phyloP scores from a whole-genome alignment of 1,284 basidiomycete species.

The Austroboletus niveus region DNA sequence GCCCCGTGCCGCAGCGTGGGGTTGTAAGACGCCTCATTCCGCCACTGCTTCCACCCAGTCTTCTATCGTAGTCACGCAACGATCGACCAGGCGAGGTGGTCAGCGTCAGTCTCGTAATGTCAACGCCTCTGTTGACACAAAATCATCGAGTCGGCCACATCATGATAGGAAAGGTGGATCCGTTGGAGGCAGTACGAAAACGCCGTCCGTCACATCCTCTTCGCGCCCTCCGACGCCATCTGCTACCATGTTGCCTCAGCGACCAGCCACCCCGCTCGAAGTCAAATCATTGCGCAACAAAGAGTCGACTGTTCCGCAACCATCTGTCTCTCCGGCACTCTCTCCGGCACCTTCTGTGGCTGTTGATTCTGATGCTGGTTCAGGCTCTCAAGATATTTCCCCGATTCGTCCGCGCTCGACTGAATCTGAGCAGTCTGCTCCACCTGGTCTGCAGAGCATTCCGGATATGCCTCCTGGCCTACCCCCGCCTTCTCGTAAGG shows the following conservation, averaged over 20 bases:
- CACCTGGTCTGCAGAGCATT: constrained; percentile 47
- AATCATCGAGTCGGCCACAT: constrained; percentile 32
- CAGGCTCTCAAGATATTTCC: constrained; percentile 38
- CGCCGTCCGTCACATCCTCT: constrained; percentile 52
- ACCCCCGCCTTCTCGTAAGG: constrained; percentile 48
- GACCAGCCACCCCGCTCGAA: constrained; percentile 47
- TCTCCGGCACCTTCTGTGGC: constrained; percentile 51
- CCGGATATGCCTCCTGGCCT: constrained; percentile 54
- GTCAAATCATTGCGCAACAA: constrained; percentile 42
- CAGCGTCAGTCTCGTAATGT: constrained; percentile 41
- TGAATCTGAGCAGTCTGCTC: constrained; percentile 41
- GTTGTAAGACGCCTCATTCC: constrained; percentile 45
- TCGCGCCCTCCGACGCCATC: constrained; percentile 66
- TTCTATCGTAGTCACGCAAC: constrained; percentile 28
- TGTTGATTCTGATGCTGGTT: constrained; percentile 39
- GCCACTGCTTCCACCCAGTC: constrained; percentile 19
- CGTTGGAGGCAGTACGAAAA: constrained; percentile 35
- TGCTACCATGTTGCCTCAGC: constrained; percentile 36
- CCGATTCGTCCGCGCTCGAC: constrained; percentile 46
- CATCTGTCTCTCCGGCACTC: constrained; percentile 48
- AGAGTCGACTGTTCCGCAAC: constrained; percentile 36
- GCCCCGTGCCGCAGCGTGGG: constrained; percentile 86
- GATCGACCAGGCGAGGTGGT: constrained; percentile 42
- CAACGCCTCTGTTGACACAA: constrained; percentile 36
- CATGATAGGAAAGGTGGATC: constrained; percentile 39